phyloP scores from a whole-genome alignment of 352 stramenopile species.

The Pythium rhizo-oryzae region DNA sequence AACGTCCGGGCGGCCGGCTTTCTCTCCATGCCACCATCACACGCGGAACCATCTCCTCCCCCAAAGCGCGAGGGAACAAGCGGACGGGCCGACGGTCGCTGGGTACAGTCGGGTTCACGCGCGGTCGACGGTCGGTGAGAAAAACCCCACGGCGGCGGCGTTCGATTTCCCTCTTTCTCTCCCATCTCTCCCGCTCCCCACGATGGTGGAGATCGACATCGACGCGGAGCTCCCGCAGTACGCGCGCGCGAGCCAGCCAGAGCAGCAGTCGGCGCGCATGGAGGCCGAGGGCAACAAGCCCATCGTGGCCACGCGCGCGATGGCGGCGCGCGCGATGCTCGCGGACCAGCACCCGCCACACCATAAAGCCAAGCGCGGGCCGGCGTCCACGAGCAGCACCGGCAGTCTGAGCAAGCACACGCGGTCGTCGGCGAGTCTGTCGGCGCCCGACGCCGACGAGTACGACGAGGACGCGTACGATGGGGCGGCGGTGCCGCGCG shows the following conservation, averaged over 20 bases:
- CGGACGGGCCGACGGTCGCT: too few species aligned
- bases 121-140: neutral
- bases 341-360: neutral
- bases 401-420: slow-evolving; percentile 34
- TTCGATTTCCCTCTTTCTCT: too few species aligned
- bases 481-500: slow-evolving; percentile 23
- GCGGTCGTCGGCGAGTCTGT: slow-evolving; percentile 30
- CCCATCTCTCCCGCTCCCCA: neutral
- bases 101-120: too few species aligned
- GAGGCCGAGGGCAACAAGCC: neutral
- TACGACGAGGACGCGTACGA: slow-evolving; percentile 33
- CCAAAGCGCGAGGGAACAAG: too few species aligned
- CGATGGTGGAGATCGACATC: slow-evolving; percentile 16
- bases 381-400: slow-evolving; percentile 28
- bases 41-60: too few species aligned
- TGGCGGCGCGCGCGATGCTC: slow-evolving; percentile 11
- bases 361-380: slow-evolving; percentile 14
- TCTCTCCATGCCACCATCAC: too few species aligned
- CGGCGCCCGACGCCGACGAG: slow-evolving; percentile 31
- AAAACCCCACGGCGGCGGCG: too few species aligned
- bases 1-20: too few species aligned
- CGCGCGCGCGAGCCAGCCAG: too few species aligned
- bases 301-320: slow-evolving; percentile 9
- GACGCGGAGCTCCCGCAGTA: neutral
- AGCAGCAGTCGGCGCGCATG: too few species aligned